A percentile compares a stretch with the other conserved stretches of the same genome.
phyloP scores from a whole-genome alignment of 345 rosid species.

The Eucalyptus viminalis region DNA sequence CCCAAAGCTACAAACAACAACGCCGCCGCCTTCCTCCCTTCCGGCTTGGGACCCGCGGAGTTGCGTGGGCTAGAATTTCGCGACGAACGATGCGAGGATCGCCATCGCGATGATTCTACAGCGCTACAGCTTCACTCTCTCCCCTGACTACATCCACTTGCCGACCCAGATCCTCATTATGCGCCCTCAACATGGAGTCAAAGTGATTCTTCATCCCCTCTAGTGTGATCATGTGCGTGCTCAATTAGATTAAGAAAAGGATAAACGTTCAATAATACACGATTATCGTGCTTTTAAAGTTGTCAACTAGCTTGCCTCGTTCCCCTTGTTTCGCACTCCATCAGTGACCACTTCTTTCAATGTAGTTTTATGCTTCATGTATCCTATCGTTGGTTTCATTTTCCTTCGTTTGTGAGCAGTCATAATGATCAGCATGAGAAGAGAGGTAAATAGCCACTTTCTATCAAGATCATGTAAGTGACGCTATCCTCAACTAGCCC shows the following conservation, averaged over 20 bases:
- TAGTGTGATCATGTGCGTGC: not conserved
- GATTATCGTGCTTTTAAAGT: not conserved
- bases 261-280: not conserved
- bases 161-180: slow-evolving; percentile 1
- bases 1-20: slow-evolving; percentile 26
- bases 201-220: slow-evolving; percentile 6
- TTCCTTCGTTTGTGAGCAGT: not conserved
- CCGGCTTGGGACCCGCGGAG: slow-evolving; percentile 18
- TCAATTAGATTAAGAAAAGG: not conserved
- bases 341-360: not conserved
- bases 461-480: not conserved
- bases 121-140: slow-evolving; percentile 17
- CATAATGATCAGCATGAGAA: not conserved
- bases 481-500: slow-evolving; percentile 6
- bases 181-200: slow-evolving; percentile 25
- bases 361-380: not conserved
- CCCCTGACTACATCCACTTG: slow-evolving; percentile 22
- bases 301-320: not conserved
- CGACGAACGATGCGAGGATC: slow-evolving; percentile 12
- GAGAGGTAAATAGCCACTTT: not conserved
- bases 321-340: not conserved
- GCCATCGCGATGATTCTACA: slow-evolving; percentile 39
- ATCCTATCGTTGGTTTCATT: not conserved
- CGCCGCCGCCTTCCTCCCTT: slow-evolving; percentile 13
- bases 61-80: slow-evolving; percentile 21